Evolutionary conservation across 1,284 basidiomycete species (phyloP).

Genomic region (Meira nashicola): DNA sequence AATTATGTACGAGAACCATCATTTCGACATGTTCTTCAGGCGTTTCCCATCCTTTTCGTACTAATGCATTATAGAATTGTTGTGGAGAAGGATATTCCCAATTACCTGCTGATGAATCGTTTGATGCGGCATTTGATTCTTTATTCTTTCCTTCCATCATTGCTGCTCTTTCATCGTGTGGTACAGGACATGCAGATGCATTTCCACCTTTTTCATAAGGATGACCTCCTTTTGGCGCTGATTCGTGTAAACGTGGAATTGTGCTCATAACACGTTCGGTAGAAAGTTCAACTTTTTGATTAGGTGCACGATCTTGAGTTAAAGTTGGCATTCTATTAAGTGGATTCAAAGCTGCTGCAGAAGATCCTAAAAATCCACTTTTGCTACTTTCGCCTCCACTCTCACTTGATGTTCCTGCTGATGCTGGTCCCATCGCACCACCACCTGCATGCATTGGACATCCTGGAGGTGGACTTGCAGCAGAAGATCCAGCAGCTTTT

Average conservation of each 20-base stretch:
- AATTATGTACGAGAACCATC: constrained; percentile 98
- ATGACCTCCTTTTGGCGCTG: constrained; percentile 40
- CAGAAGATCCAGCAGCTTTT: background rate
- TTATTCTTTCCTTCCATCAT: background rate
- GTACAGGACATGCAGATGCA: constrained; percentile 23
- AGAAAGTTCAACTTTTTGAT: constrained; percentile 65
- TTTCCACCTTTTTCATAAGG: constrained; percentile 42
- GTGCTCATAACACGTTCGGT: constrained; percentile 72
- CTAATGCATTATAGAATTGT: constrained; percentile 96
- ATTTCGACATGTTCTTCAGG: constrained; percentile 92
- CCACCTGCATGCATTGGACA: constrained; percentile 10
- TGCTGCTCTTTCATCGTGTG: constrained; percentile 17
- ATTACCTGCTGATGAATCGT: constrained; percentile 45
- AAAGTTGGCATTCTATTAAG: constrained; percentile 85
- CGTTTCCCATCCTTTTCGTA: constrained; percentile 95
- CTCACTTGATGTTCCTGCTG: constrained; percentile 16
- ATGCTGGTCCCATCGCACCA: constrained; percentile 5
- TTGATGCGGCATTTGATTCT: constrained; percentile 45
- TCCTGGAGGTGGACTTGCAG: background rate
- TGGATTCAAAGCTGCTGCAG: constrained; percentile 60
- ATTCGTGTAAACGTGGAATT: constrained; percentile 69
- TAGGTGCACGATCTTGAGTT: constrained; percentile 64
- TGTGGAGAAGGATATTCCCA: constrained; percentile 99
- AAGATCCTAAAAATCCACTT: constrained; percentile 11
- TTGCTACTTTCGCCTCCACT: constrained; percentile 54